phyloP scores from a whole-genome alignment of 352 stramenopile species.

The Globisporangium emineosum region DNA sequence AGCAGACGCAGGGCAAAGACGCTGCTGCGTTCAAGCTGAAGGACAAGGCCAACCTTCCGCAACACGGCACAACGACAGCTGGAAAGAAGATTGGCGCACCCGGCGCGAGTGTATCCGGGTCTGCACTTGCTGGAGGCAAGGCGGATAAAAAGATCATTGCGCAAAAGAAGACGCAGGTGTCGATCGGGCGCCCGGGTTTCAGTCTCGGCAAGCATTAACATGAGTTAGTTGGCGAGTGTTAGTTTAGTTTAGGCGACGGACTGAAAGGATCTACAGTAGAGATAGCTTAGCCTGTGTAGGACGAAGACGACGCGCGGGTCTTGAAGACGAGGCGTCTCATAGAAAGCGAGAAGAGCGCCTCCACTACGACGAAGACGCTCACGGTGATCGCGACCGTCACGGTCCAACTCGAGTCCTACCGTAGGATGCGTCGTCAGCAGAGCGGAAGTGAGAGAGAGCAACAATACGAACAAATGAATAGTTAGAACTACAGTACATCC shows the following conservation, averaged over 20 bases:
- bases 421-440: not conserved
- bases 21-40: constrained; percentile 2
- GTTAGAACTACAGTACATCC: constrained; percentile 2
- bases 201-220: constrained; percentile 77
- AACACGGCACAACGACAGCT: not conserved
- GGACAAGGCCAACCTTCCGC: not conserved
- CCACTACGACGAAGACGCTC: constrained; percentile 32
- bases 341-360: constrained; percentile 38
- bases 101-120: not conserved
- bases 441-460: not conserved
- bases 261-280: not conserved
- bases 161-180: constrained; percentile 74
- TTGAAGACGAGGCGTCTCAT: constrained; percentile 24
- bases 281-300: constrained; percentile 2
- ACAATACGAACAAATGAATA: not conserved
- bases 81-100: constrained; percentile 1
- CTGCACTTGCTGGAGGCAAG: constrained; percentile 29
- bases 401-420: constrained; percentile 38
- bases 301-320: constrained; percentile 1
- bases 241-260: not conserved
- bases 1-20: constrained; percentile 7
- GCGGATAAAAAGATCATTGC: constrained; percentile 48
- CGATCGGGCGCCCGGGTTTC: constrained; percentile 76
- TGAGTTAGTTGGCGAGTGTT: constrained; percentile 16
- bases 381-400: constrained; percentile 31